These are phyloP conservation scores for Avena atlantica DNA, from an alignment of 176 grass and related monocot genomes.

Conservation along the genomic window DNA sequence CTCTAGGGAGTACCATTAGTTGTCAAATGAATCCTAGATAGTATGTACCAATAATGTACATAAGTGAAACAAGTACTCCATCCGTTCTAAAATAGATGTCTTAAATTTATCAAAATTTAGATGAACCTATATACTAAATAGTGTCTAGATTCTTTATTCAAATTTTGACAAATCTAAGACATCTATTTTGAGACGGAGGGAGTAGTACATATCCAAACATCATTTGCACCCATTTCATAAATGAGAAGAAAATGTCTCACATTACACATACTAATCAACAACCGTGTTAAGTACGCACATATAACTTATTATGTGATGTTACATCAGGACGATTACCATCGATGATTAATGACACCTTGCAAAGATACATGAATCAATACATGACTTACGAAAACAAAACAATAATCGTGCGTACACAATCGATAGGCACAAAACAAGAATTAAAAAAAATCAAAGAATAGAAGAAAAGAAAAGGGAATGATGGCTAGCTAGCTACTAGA, in stretches of 20 bases:
- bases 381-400: background rate
- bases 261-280: constrained; percentile 5
- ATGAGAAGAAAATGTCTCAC: background rate
- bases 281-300: background rate
- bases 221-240: background rate
- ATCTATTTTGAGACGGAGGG: no score
- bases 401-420: background rate
- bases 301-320: background rate
- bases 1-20: background rate
- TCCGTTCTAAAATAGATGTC: no score
- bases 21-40: background rate
- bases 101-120: no score
- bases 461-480: background rate
- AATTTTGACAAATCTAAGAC: no score
- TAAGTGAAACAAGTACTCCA: background rate
- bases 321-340: background rate
- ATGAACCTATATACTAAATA: no score
- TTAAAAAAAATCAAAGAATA: background rate
- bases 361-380: background rate
- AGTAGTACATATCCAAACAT: background rate
- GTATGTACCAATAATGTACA: background rate
- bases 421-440: background rate
- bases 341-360: background rate
- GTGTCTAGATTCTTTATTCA: no score
- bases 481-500: background rate